Percentiles rank a stretch among this genome's conserved stretches.
phyloP scores from a whole-genome alignment of 306 rosid genomes.

The Citrullus amarus region DNA sequence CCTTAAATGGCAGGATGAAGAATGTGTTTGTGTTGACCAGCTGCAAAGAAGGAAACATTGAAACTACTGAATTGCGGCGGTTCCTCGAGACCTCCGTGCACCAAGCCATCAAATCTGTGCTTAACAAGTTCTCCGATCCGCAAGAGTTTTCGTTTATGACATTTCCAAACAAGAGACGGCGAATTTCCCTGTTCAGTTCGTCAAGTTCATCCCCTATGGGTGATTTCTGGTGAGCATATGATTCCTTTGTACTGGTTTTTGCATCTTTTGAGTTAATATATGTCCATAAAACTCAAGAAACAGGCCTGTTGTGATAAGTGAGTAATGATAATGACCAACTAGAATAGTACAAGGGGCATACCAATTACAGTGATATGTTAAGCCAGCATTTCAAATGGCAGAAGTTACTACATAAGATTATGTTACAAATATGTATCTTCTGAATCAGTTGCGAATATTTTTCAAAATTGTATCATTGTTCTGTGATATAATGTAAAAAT shows the following conservation, averaged over 20 bases:
- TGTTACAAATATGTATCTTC: not conserved
- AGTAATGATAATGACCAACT: not conserved
- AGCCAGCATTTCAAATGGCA: constrained; percentile 1
- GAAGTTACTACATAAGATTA: not conserved
- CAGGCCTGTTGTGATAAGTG: not conserved
- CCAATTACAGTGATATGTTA: not conserved
- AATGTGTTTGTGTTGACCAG: constrained; percentile 49
- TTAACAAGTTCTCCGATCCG: constrained; percentile 41
- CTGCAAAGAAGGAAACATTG: constrained; percentile 24
- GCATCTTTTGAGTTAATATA: not conserved
- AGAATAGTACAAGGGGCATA: constrained; percentile 1
- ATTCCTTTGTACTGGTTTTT: not conserved
- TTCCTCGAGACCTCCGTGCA: constrained; percentile 38
- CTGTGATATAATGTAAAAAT: not conserved
- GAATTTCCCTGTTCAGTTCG: constrained; percentile 23
- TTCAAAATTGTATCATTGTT: not conserved
- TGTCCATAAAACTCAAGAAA: constrained; percentile 4
- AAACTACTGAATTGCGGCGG: constrained; percentile 29
- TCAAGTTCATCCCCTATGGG: constrained; percentile 23
- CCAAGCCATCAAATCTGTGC: constrained; percentile 47
- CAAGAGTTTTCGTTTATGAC: constrained; percentile 3
- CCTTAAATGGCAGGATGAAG: constrained; percentile 56
- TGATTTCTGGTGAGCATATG: constrained; percentile 25
- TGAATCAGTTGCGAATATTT: not conserved
- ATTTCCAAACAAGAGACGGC: constrained; percentile 9